Percentiles rank a stretch among this genome's conserved stretches.
phyloP scores from a whole-genome alignment of 2,329 filamentous ascomycete species.

The Curvularia hawaiiensis region DNA sequence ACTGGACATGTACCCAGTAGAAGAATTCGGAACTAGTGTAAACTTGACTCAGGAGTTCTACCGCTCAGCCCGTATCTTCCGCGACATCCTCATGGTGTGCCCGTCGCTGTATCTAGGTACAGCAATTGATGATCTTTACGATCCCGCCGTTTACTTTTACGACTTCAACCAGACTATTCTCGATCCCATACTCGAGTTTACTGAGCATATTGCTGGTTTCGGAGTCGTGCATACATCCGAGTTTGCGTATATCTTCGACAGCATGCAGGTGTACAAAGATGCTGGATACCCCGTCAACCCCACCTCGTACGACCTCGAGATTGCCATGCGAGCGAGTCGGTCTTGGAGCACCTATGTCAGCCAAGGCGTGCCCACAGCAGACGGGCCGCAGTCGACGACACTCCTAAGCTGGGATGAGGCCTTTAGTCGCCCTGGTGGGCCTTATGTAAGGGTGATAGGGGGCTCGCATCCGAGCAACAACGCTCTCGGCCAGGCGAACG shows the following conservation, averaged over 20 bases:
- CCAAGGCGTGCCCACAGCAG: slow-evolving; percentile 36
- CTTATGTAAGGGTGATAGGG: slow-evolving; percentile 45
- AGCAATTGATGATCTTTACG: slow-evolving; percentile 47
- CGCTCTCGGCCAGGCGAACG: slow-evolving; percentile 45
- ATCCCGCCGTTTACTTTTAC: slow-evolving; percentile 54
- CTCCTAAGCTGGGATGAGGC: slow-evolving; percentile 47
- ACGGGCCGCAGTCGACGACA: slow-evolving; percentile 14
- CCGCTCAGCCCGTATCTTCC: slow-evolving; percentile 55
- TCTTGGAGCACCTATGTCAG: slow-evolving; percentile 57
- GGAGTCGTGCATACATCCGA: slow-evolving; percentile 60
- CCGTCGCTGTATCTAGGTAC: slow-evolving; percentile 52
- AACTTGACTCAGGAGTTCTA: slow-evolving; percentile 57
- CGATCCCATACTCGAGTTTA: slow-evolving; percentile 48
- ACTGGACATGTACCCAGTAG: slow-evolving; percentile 42
- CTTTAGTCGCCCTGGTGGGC: slow-evolving; percentile 32
- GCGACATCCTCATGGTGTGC: slow-evolving; percentile 60
- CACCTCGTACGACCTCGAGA: slow-evolving; percentile 47
- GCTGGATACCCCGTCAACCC: slow-evolving; percentile 44
- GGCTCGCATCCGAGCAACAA: slow-evolving; percentile 52
- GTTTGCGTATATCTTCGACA: slow-evolving; percentile 58
- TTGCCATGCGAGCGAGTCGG: slow-evolving; percentile 50
- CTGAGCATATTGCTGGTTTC: slow-evolving; percentile 45
- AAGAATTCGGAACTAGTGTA: slow-evolving; percentile 51
- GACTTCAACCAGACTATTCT: slow-evolving; percentile 62
- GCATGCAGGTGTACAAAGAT: slow-evolving; percentile 50